phyloP scores from a whole-genome alignment of 306 rosid genomes.

The Phaseolus lunatus region DNA sequence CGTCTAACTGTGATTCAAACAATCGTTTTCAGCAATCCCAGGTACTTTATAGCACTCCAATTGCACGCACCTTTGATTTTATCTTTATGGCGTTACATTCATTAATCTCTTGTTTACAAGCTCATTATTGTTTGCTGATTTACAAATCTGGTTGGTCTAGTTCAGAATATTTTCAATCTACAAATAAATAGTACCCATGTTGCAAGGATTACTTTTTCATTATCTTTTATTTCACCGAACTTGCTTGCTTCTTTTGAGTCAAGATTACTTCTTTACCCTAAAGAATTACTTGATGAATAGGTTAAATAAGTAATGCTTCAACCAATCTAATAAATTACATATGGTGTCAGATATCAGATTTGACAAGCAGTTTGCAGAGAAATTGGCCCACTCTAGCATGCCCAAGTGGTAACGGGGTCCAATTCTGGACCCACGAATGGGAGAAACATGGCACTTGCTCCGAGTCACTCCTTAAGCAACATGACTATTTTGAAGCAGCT shows the following conservation, averaged over 20 bases:
- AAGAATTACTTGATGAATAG: too few species aligned
- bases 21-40: conserved; percentile 57
- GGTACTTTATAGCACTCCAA: conserved; percentile 50
- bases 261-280: too few species aligned
- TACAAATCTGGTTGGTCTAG: background rate
- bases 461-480: conserved; percentile 60
- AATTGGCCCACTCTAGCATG: conserved; percentile 71
- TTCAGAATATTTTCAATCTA: background rate
- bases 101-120: too few species aligned
- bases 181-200: background rate
- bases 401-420: conserved; percentile 57
- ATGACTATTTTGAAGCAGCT: conserved; percentile 59
- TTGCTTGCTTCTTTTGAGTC: too few species aligned
- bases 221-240: too few species aligned
- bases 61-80: background rate
- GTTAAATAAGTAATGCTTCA: too few species aligned
- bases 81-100: background rate
- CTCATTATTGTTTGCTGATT: too few species aligned
- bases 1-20: conserved; percentile 71
- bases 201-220: background rate
- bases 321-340: background rate
- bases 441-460: conserved; percentile 79
- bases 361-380: conserved; percentile 46
- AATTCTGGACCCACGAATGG: conserved; percentile 72
- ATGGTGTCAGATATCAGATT: conserved; percentile 44